These are phyloP conservation scores for Hypoxylon sp. DNA, from an alignment of 2,329 filamentous ascomycete species.

Conservation along the genomic window DNA sequence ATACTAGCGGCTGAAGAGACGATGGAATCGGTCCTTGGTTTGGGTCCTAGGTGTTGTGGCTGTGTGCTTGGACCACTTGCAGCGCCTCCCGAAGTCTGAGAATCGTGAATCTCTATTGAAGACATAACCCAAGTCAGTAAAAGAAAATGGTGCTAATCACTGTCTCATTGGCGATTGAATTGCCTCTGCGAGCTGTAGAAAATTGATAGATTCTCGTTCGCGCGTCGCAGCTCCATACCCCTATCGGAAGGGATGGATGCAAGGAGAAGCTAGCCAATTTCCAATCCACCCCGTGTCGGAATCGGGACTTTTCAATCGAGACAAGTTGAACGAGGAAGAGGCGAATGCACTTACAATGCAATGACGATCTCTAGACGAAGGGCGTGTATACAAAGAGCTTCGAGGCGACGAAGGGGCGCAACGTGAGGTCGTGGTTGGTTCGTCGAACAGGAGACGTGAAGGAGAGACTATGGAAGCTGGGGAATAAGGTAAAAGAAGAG, in stretches of 20 bases:
- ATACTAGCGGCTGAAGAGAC: slow-evolving; percentile 45
- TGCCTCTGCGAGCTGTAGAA: slow-evolving; percentile 15
- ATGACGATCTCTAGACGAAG: slow-evolving; percentile 39
- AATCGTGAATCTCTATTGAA: slow-evolving; percentile 46
- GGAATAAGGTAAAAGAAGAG: slow-evolving; percentile 40
- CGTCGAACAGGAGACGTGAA: slow-evolving; percentile 43
- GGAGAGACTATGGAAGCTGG: slow-evolving; percentile 46
- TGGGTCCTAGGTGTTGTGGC: slow-evolving; percentile 39
- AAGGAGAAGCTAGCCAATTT: slow-evolving; percentile 44
- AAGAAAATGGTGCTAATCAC: slow-evolving; percentile 25
- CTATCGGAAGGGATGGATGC: slow-evolving; percentile 45
- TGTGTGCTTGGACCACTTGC: slow-evolving; percentile 47
- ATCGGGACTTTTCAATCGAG: slow-evolving; percentile 34
- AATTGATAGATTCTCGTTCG: slow-evolving; percentile 29
- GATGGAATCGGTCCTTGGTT: slow-evolving; percentile 38
- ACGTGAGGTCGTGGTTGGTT: slow-evolving; percentile 42
- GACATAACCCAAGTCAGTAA: slow-evolving; percentile 45
- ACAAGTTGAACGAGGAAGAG: slow-evolving; percentile 19
- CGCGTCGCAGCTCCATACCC: slow-evolving; percentile 37
- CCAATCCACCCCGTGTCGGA: slow-evolving; percentile 36
- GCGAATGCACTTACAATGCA: slow-evolving; percentile 47
- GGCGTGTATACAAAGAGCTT: slow-evolving; percentile 36
- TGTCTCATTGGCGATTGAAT: slow-evolving; percentile 39
- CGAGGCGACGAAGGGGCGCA: slow-evolving; percentile 43
- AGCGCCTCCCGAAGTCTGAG: slow-evolving; percentile 42